Conservation (phyloP, 331 rosid genomes). For the Stylosanthes scabra region DNA sequence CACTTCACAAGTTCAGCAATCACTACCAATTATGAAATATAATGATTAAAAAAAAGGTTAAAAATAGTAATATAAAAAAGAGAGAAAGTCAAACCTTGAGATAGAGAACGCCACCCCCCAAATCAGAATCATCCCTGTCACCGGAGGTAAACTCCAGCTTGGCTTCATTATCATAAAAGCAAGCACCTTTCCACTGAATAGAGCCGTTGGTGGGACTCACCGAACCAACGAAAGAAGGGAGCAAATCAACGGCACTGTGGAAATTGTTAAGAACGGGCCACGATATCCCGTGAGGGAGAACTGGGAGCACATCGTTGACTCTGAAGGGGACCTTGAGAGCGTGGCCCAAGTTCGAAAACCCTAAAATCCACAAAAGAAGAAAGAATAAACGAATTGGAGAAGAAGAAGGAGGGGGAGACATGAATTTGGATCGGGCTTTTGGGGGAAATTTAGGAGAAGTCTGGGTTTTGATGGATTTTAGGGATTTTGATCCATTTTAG, state of each 20-base stretch:
- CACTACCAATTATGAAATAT: neutral
- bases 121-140: conserved; percentile 40
- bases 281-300: conserved; percentile 72
- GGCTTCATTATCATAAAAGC: conserved; percentile 76
- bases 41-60: neutral
- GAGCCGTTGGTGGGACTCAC: conserved; percentile 68
- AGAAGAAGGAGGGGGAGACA: conserved; percentile 42
- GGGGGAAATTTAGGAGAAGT: neutral
- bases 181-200: conserved; percentile 79
- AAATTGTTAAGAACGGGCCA: conserved; percentile 90
- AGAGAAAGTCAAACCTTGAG: conserved; percentile 59
- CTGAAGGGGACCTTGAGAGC: conserved; percentile 72
- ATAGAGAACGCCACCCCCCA: conserved; percentile 85
- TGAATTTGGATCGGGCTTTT: neutral
- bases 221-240: conserved; percentile 80
- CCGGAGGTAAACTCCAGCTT: conserved; percentile 57
- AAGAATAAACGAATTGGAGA: conserved; percentile 15
- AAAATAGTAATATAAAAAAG: neutral
- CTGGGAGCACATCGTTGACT: conserved; percentile 81
- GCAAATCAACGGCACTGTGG: conserved; percentile 87
- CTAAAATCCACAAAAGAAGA: conserved; percentile 36
- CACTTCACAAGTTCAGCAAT: neutral
- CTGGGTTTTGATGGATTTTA: neutral
- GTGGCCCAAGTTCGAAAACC: conserved; percentile 28
- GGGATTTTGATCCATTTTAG: conserved; percentile 33